Evolutionary conservation across 495 filamentous ascomycete species (phyloP).

Genomic region (Aspergillus sparsus): DNA sequence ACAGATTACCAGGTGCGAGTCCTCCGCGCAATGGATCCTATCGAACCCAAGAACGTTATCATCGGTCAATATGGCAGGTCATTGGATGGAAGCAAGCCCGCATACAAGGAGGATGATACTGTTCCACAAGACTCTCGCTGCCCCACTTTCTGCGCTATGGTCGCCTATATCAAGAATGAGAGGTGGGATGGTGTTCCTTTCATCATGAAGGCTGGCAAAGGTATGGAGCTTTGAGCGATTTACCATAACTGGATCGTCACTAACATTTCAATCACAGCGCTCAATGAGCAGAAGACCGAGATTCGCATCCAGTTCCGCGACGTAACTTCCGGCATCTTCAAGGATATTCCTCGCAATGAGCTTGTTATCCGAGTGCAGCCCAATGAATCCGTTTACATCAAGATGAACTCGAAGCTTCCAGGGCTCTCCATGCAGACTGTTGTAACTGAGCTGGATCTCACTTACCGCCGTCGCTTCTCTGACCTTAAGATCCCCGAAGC

Average conservation of each 20-base stretch:
- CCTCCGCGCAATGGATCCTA: slow-evolving; percentile 86
- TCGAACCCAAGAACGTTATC: slow-evolving; percentile 99
- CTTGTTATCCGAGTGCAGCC: slow-evolving; percentile 99
- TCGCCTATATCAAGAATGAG: slow-evolving; percentile 99
- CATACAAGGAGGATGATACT: slow-evolving; percentile 98
- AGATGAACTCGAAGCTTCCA: slow-evolving; percentile 99
- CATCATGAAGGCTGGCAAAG: slow-evolving; percentile 98
- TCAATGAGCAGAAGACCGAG: slow-evolving; percentile 99
- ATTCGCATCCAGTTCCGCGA: slow-evolving; percentile 99
- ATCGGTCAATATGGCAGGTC: slow-evolving; percentile 99
- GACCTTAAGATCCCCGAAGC: slow-evolving; percentile 99
- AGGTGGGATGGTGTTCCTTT: slow-evolving; percentile 99
- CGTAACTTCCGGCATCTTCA: slow-evolving; percentile 98
- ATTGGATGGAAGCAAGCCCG: slow-evolving; percentile 93
- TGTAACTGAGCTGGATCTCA: slow-evolving; percentile 97
- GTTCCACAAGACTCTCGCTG: slow-evolving; percentile 96
- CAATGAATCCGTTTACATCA: slow-evolving; percentile 99
- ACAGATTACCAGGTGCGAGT: slow-evolving; percentile 61
- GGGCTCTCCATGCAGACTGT: slow-evolving; percentile 99
- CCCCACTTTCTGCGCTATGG: slow-evolving; percentile 96
- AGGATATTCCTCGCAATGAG: slow-evolving; percentile 99
- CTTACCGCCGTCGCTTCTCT: slow-evolving; percentile 96
- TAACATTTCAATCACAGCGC: slow-evolving; percentile 49
- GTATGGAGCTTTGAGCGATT: slow-evolving; percentile 33
- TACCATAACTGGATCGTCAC: background rate